Base-by-base conservation (phyloP, 2,329 filamentous ascomycete genomes). In the Talaromyces sp. region DNA sequence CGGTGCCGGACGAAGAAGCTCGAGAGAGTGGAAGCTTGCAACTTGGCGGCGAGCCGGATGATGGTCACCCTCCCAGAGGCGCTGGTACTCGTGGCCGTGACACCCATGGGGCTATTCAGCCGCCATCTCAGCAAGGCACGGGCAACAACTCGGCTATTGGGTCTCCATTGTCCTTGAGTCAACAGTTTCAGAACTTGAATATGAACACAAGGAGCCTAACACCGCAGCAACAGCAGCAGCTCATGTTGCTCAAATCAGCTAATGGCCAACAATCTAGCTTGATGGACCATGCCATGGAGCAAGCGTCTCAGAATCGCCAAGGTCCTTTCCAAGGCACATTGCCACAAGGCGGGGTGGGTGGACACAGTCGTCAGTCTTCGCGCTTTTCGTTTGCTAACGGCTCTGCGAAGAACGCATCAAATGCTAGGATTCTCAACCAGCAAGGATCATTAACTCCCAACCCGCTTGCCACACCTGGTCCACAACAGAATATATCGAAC, bases 31-130 rank as follows among this genome's bases (percentile, higher is more conserved):
- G 90, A 15, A 98, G 93, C 72, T 81, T 95, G 62, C 93, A 96
- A 62, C 82, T 98, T 19, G 93, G 93, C 61, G 93, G 93, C 51
- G 93, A 98, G 72, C 93, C 93, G 0, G 93, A 98, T 72, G 92
- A 96, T 66, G 83, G 85, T 64, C 88, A 91, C 25, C 76, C 71
- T 5, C 69, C 73, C 0, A 70, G 75, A 58, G 72, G 70, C 61
- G 64, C 53, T 32, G 71, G 75, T 19, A 79, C 81, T 19, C 84
- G 85, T 56, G 76, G 76, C 44, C 79, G 83, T 67, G 84, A 87
- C 63, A 84, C 87, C 56, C 85, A 86, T 62, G 81, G 84, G 62
- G 86, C 85, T 13, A 87, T 91, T 8, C 91, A 92, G 69, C 88
- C 90, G 2, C 91, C 92, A 10, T 90, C 91, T 36, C 90, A 93